A percentile compares a stretch with the other conserved stretches of the same genome.
phyloP scores from a whole-genome alignment of 108 stramenopile genomes.

The Mediolabrus comicus region DNA sequence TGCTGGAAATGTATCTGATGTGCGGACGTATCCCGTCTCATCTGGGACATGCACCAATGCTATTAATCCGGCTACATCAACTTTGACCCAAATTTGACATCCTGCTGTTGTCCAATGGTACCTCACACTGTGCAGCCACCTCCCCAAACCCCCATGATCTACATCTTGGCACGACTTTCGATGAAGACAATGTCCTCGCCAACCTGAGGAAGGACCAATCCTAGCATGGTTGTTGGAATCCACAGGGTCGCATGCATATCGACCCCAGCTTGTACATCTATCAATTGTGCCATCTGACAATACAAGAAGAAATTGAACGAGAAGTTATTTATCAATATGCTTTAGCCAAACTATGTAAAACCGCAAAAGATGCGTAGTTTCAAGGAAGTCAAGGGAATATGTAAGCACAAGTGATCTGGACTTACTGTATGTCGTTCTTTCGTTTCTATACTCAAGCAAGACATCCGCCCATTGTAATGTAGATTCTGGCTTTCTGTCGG shows the following conservation, averaged over 20 bases:
- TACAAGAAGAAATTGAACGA: too few species aligned
- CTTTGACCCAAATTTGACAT: constrained; percentile 52
- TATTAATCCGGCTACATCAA: constrained; percentile 49
- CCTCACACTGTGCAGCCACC: not conserved
- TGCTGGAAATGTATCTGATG: too few species aligned
- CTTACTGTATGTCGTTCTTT: constrained; percentile 33
- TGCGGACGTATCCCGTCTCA: not conserved
- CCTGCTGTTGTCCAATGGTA: constrained; percentile 48
- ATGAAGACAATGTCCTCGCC: constrained; percentile 15
- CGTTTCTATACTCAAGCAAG: constrained; percentile 14
- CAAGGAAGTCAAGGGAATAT: too few species aligned
- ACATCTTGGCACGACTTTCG: constrained; percentile 17
- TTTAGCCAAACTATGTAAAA: too few species aligned
- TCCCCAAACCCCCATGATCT: not conserved
- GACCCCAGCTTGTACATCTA: constrained; percentile 25
- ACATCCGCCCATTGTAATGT: constrained; percentile 7
- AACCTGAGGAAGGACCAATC: constrained; percentile 3
- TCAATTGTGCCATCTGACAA: not conserved
- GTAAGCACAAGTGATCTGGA: too few species aligned
- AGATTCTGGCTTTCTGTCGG: not conserved
- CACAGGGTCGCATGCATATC: constrained; percentile 9
- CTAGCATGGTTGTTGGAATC: not conserved
- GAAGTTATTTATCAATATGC: too few species aligned
- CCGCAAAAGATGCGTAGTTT: too few species aligned
- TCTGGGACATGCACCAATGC: constrained; percentile 53